Conservation (phyloP, 108 stramenopile species). For the Parmales sp. region DNA sequence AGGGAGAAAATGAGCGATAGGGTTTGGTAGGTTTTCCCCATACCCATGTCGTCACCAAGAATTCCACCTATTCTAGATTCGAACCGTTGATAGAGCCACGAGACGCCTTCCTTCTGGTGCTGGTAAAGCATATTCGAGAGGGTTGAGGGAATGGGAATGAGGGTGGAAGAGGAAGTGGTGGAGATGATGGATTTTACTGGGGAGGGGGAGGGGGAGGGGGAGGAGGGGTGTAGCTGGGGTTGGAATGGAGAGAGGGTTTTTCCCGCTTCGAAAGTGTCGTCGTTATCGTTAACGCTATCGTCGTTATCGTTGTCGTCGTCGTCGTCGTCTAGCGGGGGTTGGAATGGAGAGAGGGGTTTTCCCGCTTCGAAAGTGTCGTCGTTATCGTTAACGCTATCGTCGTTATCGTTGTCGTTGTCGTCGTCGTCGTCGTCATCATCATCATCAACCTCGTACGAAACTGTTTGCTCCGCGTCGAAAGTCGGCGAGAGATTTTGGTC, state of each 20-base stretch:
- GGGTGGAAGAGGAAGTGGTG: not conserved
- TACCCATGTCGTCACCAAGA: slow-evolving; percentile 67
- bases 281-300: not conserved
- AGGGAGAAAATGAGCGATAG: slow-evolving; percentile 51
- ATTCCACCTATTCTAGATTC: slow-evolving; percentile 71
- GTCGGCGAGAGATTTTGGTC: no score
- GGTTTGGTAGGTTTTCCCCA: slow-evolving; percentile 55
- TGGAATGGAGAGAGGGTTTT: not conserved
- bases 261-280: not conserved
- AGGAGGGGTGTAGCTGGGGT: not conserved
- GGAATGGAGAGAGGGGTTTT: no score
- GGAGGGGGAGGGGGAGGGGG: not conserved
- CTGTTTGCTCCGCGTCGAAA: no score
- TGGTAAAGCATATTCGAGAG: slow-evolving; percentile 55
- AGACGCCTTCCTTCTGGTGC: slow-evolving; percentile 74
- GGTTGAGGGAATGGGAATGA: slow-evolving; percentile 31
- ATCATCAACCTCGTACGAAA: no score
- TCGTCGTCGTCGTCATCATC: not conserved
- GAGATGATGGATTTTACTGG: not conserved
- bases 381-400: not conserved
- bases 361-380: not conserved
- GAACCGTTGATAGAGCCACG: slow-evolving; percentile 81
- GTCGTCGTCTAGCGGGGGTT: not conserved
- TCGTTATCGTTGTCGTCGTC: not conserved
- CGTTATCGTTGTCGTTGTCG: not conserved